Conservation (phyloP, 1,139 yeast species). For the Suhomyces bribrorum region DNA sequence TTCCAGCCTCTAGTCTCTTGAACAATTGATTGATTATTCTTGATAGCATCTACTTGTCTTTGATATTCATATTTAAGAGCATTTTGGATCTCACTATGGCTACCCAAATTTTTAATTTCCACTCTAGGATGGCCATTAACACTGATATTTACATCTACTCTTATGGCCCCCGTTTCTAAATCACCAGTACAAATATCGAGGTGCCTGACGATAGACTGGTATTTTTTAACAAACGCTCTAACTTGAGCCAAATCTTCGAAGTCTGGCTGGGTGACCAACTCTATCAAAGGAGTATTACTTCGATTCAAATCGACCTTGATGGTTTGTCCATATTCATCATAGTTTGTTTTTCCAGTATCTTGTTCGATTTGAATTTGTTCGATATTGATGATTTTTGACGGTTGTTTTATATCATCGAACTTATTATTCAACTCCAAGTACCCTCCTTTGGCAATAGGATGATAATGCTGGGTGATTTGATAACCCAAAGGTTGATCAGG, state of each 20-base stretch:
- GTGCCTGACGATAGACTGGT: constrained; percentile 68
- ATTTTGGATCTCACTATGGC: constrained; percentile 74
- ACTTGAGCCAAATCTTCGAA: constrained; percentile 69
- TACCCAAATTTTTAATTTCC: constrained; percentile 86
- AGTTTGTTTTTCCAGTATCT: constrained; percentile 85
- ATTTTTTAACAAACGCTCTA: constrained; percentile 75
- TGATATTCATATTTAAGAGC: constrained; percentile 77
- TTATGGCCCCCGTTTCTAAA: constrained; percentile 89
- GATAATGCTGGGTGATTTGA: constrained; percentile 88
- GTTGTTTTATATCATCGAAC: constrained; percentile 54
- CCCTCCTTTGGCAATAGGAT: constrained; percentile 79
- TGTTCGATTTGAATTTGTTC: constrained; percentile 88
- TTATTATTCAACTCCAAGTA: constrained; percentile 45
- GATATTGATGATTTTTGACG: constrained; percentile 48
- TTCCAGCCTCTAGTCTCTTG: constrained; percentile 94
- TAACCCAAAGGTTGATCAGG: constrained; percentile 97
- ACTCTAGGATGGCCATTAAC: constrained; percentile 71
- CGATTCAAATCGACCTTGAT: constrained; percentile 77
- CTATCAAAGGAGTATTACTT: constrained; percentile 83
- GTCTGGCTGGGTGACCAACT: constrained; percentile 90
- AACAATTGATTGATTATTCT: constrained; percentile 29
- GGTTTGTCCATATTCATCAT: constrained; percentile 44
- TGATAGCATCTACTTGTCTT: constrained; percentile 57
- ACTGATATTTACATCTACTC: constrained; percentile 92
- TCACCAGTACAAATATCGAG: constrained; percentile 83